Conservation (phyloP, 2,329 filamentous ascomycete species). For the Paracoccidioides brasiliensis region DNA sequence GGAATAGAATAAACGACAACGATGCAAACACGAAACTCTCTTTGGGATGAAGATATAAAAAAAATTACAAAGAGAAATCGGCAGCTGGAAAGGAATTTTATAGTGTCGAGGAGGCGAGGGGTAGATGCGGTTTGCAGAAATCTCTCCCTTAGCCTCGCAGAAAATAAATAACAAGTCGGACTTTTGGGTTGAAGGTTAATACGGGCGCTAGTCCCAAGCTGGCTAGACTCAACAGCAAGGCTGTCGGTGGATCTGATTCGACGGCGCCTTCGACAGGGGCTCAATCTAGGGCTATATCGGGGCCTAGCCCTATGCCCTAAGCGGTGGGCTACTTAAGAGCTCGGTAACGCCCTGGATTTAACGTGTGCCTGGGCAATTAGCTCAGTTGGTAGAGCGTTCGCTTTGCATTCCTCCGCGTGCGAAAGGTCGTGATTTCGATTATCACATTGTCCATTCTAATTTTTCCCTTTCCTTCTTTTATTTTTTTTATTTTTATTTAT, state of each 20-base stretch:
- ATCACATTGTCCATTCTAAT: conserved; percentile 14
- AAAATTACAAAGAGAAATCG: not conserved
- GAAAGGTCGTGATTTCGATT: conserved; percentile 19
- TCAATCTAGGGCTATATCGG: not conserved
- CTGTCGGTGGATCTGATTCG: not conserved
- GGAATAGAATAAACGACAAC: not conserved
- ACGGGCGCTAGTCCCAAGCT: not conserved
- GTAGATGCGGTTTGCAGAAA: not conserved
- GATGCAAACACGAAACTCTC: not conserved
- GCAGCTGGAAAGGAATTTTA: not conserved
- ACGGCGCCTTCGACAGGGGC: not conserved
- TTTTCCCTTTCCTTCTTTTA: conserved; percentile 7
- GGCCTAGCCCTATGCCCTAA: not conserved
- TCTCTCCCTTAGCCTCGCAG: not conserved
- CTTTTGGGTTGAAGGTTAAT: not conserved
- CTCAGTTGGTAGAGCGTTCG: conserved; percentile 18
- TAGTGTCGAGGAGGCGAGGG: not conserved
- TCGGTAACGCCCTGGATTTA: fast-evolving
- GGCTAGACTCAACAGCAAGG: not conserved
- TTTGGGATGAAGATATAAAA: too few relatives aligned
- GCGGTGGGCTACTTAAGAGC: not conserved
- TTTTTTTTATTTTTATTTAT: not conserved
- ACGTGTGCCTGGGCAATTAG: conserved; percentile 8
- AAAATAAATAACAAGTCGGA: not conserved
- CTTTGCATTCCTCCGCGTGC: conserved; percentile 15